Evolutionary conservation across 768 basidiomycete genomes (phyloP), one percentile per base, ranked within the genome.

Genomic region (Hygrocybe coccinea): DNA sequence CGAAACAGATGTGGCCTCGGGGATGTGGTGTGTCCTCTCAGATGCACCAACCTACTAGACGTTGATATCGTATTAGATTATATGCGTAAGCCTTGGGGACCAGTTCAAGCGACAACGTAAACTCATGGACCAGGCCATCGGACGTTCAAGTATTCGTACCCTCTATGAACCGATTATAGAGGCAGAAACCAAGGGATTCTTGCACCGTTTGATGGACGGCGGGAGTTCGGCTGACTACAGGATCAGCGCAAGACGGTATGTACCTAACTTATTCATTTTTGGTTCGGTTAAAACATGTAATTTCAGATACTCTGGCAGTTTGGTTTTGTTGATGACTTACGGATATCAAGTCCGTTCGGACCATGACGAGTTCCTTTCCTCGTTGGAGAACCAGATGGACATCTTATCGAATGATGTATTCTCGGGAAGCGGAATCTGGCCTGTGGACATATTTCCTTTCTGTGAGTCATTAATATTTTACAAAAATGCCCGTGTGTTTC

Each of bases 31-130:
- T 24, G 48, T 49, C 8, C n/a, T 22, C 37, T 38, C 37, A n/a
- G 37, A 38, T 38, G 10, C 9, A 9, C 37, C n/a, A 9, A 9
- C 11, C 19, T 9, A 24, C 45, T 46, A 24, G 9, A 24, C 19
- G 44, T 17, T 9, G 19, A 46, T 24, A 8, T 46, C 37, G 11
- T 41, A 41, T 15, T 53, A 55, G 50, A 59, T 21, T 46, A 46
- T 36, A 33, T 86, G 88, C 65, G 83, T 82, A 3, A 74, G 76
- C 15, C 86, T 87, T 63, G 80, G 81, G 29, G 83, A 85, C 58
- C 74, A 76, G 62, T 76, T 75, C 45, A 81, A n/a, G n/a, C n/a
- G n/a, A n/a, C n/a, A n/a, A n/a, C n/a, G n/a, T n/a, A n/a, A n/a
- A n/a, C n/a, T n/a, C n/a, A n/a, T n/a, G n/a, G n/a, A n/a, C n/a